Base-by-base conservation (phyloP, 495 filamentous ascomycete species). In the Astrocystis sublimbata region DNA sequence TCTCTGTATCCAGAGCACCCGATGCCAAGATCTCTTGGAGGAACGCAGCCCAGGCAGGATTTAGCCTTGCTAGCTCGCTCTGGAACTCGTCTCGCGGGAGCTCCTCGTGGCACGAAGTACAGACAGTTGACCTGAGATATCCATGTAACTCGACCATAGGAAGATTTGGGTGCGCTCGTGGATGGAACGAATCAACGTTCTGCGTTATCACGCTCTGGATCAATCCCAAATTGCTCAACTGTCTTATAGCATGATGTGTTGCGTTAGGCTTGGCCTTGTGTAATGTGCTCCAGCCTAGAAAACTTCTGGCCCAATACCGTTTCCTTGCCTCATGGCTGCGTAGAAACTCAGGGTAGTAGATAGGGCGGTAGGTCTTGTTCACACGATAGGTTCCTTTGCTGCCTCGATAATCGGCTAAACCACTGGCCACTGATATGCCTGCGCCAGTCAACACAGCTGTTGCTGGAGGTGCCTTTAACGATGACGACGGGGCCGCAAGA, bases 161-260 rank as follows among this genome's bases (percentile, higher is more conserved):
- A 12, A 93, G 73, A 1, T 82, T 70, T 3, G 93, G 91, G 73
- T 97, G 93, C 6, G 90, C 86, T 30, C 75, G 72, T 1, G 85
- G 79, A 75, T 98, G 93, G 72, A 97, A 94, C 5, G 92, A 96
- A 73, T 98, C 94, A 24, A 97, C 93, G 71, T 98, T 97, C 71
- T 98, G 94, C 42, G 94, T 98, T 64, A 98, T 85, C 30, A 97
- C 90, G 30, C 78, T 86, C 52, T 83, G 85, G 12, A 96, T 75
- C 51, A 91, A 71, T 0, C 92, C 93, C 68, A 92, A 80, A 23
- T 83, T 72, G 7, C 86, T 88, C 43, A 98, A 74, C 58, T 85
- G 78, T 40, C 82, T 78, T 30, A 97, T 83, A 5, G 94, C 92
- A 65, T 80, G 78, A 75, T 98, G 94, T 2, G 87, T 88, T 2